Percentiles rank a stretch among this genome's conserved stretches.
Evolutionary conservation across 176 grass and related monocot species (phyloP).

Genomic region (Avena atlantica): DNA sequence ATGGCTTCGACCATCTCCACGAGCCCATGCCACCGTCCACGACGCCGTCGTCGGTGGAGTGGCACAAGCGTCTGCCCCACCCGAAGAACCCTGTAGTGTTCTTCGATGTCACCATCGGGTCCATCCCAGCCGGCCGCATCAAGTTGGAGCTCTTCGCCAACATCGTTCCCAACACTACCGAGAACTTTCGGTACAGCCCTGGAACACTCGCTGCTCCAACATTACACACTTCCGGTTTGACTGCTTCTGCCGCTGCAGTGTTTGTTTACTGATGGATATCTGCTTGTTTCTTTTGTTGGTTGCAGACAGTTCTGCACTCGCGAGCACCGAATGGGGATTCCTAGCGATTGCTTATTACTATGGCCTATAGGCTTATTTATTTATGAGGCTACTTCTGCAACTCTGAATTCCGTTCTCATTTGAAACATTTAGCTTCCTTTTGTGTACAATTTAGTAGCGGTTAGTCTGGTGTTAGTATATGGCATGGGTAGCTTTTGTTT

Average conservation of each 20-base stretch:
- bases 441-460: background rate
- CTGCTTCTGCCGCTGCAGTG: background rate
- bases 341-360: background rate
- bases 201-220: too few relatives aligned
- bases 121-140: constrained; percentile 93
- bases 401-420: background rate
- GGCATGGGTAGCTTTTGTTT: background rate
- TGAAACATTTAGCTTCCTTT: background rate
- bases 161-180: constrained; percentile 79
- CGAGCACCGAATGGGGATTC: constrained; percentile 76
- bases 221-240: background rate
- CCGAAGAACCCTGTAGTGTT: constrained; percentile 94
- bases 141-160: constrained; percentile 99
- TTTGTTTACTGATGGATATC: constrained; percentile 32
- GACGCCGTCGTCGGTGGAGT: constrained; percentile 63
- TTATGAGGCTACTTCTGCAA: constrained; percentile 15
- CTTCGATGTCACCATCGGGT: constrained; percentile 97
- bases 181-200: constrained; percentile 76
- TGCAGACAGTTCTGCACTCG: constrained; percentile 96
- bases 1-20: constrained; percentile 62
- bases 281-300: constrained; percentile 44
- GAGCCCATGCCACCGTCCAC: constrained; percentile 54
- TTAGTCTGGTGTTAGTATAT: background rate
- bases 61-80: constrained; percentile 88
- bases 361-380: background rate